phyloP scores from a whole-genome alignment of 2,329 filamentous ascomycete genomes.

The Teratosphaeria epicoccoides region DNA sequence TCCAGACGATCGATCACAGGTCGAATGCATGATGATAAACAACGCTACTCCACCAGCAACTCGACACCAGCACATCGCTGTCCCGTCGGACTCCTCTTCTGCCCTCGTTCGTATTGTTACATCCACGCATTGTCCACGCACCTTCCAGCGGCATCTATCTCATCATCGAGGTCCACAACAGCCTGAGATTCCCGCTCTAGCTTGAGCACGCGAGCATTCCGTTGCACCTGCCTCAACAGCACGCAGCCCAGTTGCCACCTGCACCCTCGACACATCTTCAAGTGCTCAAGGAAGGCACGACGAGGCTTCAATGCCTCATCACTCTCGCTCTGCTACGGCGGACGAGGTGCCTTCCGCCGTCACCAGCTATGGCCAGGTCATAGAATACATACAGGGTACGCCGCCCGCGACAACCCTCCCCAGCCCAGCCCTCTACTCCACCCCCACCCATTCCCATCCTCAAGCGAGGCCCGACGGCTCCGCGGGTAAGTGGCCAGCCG shows the following conservation, averaged over 20 bases:
- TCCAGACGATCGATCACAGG: not conserved
- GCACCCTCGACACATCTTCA: not conserved
- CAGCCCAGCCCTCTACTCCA: not conserved
- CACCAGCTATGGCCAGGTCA: conserved; percentile 69
- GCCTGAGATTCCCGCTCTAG: not conserved
- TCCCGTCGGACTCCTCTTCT: not conserved
- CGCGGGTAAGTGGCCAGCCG: not conserved
- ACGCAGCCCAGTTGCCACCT: not conserved
- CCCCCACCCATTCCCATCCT: not conserved
- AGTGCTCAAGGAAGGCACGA: not conserved
- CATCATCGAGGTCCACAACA: not conserved
- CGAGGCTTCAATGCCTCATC: conserved; percentile 21
- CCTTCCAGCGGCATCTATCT: not conserved
- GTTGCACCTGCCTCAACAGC: not conserved
- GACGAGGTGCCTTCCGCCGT: conserved; percentile 21
- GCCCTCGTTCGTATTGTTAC: not conserved
- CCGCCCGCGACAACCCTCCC: conserved; percentile 1
- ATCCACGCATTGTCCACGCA: not conserved
- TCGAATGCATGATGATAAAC: no score
- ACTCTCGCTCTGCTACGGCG: conserved; percentile 15
- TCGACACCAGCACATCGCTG: not conserved
- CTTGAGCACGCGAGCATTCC: not conserved
- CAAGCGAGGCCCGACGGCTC: not conserved
- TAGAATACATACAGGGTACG: conserved; percentile 92
- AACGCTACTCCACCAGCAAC: not conserved